Base-by-base conservation (phyloP, 768 basidiomycete species). In the Asterophora lycoperdoides region DNA sequence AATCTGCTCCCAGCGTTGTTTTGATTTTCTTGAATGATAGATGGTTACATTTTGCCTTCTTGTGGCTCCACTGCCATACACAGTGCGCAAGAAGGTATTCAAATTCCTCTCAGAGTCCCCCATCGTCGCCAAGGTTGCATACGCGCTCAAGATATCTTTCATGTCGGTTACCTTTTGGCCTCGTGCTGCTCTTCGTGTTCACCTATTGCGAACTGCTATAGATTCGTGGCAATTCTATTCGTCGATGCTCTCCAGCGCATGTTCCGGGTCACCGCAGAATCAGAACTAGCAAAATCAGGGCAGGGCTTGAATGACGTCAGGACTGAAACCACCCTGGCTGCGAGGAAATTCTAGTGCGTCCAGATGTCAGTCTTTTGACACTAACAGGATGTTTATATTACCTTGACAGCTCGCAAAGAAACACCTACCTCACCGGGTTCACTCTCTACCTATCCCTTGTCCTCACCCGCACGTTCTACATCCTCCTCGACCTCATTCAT, bases 391-490 rank as follows among this genome's bases (percentile, higher is more conserved):
- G n/a, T 36, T 47, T 8, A 36, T 18, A 18, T 8, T 10, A n/a
- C 28, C 34, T 14, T 33, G 17, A 17, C 48, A 93, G 89, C 59
- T 78, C 91, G 2, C 91, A 94, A 64, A 78, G 93, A 47, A 96
- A 95, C 64, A 83, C 86, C 50, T 97, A 97, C 65, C 79, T 97
- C 13, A 94, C 93, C 6, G 90, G 90, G 0, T 93, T 92, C 66
- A 91, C 88, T 51, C 77, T 99, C 39, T 96, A 97, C 84, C 84
- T 99, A 17, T 96, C 95, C 8, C 83, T 98, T 48, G 86, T 96
- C 57, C 82, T 97, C 56, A 87, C 93, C 2, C 85, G 94, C 59
- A 89, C 88, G 3, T 97, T 97, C 73, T 85, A 86, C 64, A 89
- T 98, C 65, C 80, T 89, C 39, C 82, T 93, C 60, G 92, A 97